These are phyloP conservation scores for Fusarium staphyleae DNA, from an alignment of 2,329 filamentous ascomycete genomes.

Conservation along the genomic window DNA sequence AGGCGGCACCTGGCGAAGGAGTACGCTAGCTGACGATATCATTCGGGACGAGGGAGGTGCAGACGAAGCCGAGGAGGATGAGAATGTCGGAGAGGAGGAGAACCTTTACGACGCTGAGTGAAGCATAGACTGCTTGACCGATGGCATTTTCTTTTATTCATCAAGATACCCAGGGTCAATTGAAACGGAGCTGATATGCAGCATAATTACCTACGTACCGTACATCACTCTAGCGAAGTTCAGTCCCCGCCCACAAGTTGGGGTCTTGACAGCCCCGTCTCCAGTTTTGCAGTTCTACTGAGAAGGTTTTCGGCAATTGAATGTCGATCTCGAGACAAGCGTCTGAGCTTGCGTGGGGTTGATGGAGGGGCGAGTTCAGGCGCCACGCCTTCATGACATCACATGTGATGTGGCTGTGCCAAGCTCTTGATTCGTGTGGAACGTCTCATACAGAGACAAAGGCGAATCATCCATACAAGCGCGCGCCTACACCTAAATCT, in stretches of 20 bases:
- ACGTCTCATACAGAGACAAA: conserved; percentile 32
- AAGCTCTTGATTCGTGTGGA: conserved; percentile 16
- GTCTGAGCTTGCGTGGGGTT: conserved; percentile 14
- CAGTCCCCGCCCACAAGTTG: conserved; percentile 3
- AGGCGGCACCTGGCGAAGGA: conserved; percentile 43
- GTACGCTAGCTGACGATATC: conserved; percentile 46
- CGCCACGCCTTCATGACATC: conserved; percentile 41
- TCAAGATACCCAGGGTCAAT: conserved; percentile 37
- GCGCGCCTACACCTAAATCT: conserved; percentile 34
- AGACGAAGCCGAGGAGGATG: conserved; percentile 38
- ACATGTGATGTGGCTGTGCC: conserved; percentile 46
- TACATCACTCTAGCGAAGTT: not conserved
- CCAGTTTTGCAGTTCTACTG: conserved; percentile 22
- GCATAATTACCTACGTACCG: too few relatives aligned
- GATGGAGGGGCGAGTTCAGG: conserved; percentile 21
- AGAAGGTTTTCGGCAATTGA: conserved; percentile 19
- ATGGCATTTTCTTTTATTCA: conserved; percentile 9
- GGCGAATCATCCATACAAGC: conserved; percentile 31
- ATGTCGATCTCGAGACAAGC: conserved; percentile 26
- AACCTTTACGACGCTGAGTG: conserved; percentile 25
- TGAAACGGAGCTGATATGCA: conserved; percentile 3
- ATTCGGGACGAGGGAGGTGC: conserved; percentile 42
- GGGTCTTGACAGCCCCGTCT: not conserved
- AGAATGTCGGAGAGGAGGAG: conserved; percentile 15
- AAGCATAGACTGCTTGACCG: not conserved